Evolutionary conservation across 1,284 basidiomycete species (phyloP).

Genomic region (Apiotrichum gracile): DNA sequence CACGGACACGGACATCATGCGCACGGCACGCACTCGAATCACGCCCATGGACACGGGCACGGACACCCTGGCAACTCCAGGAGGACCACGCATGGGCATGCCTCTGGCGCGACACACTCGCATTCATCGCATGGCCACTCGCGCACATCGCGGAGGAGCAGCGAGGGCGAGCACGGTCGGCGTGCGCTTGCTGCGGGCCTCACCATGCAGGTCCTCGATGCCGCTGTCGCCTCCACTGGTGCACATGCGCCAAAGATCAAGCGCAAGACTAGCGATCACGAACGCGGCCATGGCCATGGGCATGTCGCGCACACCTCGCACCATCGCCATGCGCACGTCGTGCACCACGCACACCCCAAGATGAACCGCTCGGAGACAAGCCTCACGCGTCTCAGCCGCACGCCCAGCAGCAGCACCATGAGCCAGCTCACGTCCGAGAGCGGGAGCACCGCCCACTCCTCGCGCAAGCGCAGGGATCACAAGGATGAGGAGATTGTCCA

Average conservation of each 20-base stretch:
- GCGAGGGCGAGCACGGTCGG: conserved; percentile 34
- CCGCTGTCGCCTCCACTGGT: neutral
- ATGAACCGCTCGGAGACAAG: conserved; percentile 3
- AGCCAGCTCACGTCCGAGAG: conserved; percentile 1
- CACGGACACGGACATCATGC: conserved; percentile 4
- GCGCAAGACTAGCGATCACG: conserved; percentile 17
- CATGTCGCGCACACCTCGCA: neutral
- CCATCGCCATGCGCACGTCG: conserved; percentile 6
- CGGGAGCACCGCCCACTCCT: neutral
- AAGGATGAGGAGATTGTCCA: neutral
- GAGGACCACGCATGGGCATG: conserved; percentile 5
- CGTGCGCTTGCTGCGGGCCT: conserved; percentile 36
- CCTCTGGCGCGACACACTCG: neutral
- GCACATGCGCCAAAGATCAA: conserved; percentile 14
- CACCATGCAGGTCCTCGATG: conserved; percentile 36
- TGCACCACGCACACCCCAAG: conserved; percentile 4
- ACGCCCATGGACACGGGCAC: conserved; percentile 6
- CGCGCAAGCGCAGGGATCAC: neutral
- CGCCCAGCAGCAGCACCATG: conserved; percentile 4
- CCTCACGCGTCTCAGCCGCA: conserved; percentile 3
- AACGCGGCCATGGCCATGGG: neutral
- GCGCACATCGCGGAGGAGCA: conserved; percentile 16
- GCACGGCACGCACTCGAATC: conserved; percentile 2
- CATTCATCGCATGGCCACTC: conserved; percentile 8
- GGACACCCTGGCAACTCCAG: too few species aligned